Conservation (phyloP, 2,329 filamentous ascomycete species). For the Alternaria infectoria region DNA sequence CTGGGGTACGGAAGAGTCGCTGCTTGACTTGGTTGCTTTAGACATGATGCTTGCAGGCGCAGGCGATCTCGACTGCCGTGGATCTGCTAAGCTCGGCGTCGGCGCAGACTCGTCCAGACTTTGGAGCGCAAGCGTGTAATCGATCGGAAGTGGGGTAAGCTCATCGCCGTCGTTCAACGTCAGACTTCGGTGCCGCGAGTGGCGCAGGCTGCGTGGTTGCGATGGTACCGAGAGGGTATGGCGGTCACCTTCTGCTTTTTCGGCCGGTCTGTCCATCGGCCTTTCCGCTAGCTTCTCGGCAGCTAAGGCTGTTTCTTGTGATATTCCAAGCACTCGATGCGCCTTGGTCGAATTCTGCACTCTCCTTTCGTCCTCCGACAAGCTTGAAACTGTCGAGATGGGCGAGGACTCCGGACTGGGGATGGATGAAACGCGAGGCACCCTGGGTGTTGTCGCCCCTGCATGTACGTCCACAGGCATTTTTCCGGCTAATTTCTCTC, state of each 20-base stretch:
- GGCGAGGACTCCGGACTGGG: constrained; percentile 38
- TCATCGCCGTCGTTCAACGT: constrained; percentile 44
- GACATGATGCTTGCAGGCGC: constrained; percentile 27
- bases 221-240: constrained; percentile 14
- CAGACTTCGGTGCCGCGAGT: constrained; percentile 40
- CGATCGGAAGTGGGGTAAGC: constrained; percentile 46
- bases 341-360: constrained; percentile 47
- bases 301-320: constrained; percentile 23
- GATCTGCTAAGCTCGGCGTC: constrained; percentile 14
- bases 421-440: constrained; percentile 43
- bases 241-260: constrained; percentile 2
- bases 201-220: constrained; percentile 28
- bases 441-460: constrained; percentile 46
- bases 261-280: constrained; percentile 1
- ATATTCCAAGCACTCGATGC: constrained; percentile 51
- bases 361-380: constrained; percentile 32
- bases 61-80: constrained; percentile 16
- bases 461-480: constrained; percentile 46
- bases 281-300: constrained; percentile 17
- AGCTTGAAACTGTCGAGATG: constrained; percentile 42
- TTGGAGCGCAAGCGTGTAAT: constrained; percentile 49
- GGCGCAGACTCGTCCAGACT: constrained; percentile 33
- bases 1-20: constrained; percentile 17
- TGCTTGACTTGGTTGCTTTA: constrained; percentile 26
- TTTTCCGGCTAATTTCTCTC: constrained; percentile 52